Conservation (phyloP, 108 stramenopile genomes). For the Pseudonitzschia delicatissima region DNA sequence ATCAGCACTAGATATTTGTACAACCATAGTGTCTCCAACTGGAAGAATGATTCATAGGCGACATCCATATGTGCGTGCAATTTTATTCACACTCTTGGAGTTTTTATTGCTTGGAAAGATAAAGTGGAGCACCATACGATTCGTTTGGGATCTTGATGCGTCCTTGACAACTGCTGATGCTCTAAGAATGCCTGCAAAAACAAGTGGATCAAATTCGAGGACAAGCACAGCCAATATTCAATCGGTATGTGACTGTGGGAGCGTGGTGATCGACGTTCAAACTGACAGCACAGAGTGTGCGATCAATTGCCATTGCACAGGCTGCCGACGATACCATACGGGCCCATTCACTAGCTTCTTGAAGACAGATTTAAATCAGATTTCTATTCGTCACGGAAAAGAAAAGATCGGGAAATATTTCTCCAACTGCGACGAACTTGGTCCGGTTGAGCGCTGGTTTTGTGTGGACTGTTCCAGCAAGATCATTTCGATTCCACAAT, state of each 20-base stretch:
- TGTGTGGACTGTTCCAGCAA: constrained; percentile 32
- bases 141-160: too few species aligned
- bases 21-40: too few species aligned
- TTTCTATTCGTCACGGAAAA: not conserved
- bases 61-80: too few species aligned
- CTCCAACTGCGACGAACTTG: constrained; percentile 19
- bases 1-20: too few species aligned
- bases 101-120: too few species aligned
- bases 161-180: too few species aligned
- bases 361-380: not conserved
- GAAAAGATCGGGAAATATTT: not conserved
- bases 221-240: not conserved
- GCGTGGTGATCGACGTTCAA: not conserved
- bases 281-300: not conserved
- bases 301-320: constrained; percentile 31
- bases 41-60: too few species aligned
- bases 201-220: too few species aligned
- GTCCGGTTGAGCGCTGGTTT: constrained; percentile 29
- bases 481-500: constrained; percentile 2
- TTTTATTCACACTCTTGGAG: too few species aligned
- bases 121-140: too few species aligned
- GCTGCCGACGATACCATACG: constrained; percentile 38
- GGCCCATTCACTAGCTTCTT: constrained; percentile 30
- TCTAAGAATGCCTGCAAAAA: too few species aligned
- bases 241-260: not conserved